These are phyloP conservation scores for Salisapilia sapeloensis DNA, from an alignment of 352 stramenopile species.

Conservation along the genomic window DNA sequence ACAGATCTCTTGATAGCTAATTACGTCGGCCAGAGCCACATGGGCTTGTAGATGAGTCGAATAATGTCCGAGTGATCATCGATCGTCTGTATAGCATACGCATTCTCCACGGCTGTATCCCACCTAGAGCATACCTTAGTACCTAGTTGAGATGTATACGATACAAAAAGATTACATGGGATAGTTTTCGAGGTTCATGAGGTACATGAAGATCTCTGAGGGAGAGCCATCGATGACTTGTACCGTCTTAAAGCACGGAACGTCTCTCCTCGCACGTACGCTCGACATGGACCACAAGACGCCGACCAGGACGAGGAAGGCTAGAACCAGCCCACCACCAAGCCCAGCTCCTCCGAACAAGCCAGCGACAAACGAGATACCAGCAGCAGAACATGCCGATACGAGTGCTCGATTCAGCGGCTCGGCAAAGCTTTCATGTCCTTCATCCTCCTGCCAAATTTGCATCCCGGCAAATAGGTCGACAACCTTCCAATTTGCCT, in stretches of 20 bases:
- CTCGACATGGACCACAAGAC: constrained; percentile 40
- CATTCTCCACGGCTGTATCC: constrained; percentile 44
- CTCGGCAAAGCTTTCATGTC: constrained; percentile 6
- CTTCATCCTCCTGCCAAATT: constrained; percentile 37
- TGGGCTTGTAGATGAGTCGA: constrained; percentile 47
- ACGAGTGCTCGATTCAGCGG: constrained; percentile 41
- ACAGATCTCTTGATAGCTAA: constrained; percentile 3
- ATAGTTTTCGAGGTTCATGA: constrained; percentile 61
- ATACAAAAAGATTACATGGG: constrained; percentile 7
- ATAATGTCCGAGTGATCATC: constrained; percentile 69
- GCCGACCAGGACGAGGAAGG: constrained; percentile 16
- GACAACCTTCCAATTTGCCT: constrained; percentile 38
- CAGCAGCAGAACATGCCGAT: constrained; percentile 23
- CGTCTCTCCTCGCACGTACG: constrained; percentile 12
- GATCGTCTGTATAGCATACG: constrained; percentile 53
- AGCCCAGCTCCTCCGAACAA: constrained; percentile 46
- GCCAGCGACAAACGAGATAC: constrained; percentile 46
- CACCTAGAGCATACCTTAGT: constrained; percentile 13
- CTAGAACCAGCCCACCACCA: constrained; percentile 24
- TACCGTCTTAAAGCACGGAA: constrained; percentile 53
- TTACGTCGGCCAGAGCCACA: constrained; percentile 70
- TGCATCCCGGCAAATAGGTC: constrained; percentile 52
- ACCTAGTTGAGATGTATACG: neutral
- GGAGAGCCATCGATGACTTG: constrained; percentile 42
- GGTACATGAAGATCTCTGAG: constrained; percentile 52